Evolutionary conservation across 352 stramenopile genomes (phyloP), one percentile per base, ranked within the genome.

Genomic region (Phytophthora ohioensis): DNA sequence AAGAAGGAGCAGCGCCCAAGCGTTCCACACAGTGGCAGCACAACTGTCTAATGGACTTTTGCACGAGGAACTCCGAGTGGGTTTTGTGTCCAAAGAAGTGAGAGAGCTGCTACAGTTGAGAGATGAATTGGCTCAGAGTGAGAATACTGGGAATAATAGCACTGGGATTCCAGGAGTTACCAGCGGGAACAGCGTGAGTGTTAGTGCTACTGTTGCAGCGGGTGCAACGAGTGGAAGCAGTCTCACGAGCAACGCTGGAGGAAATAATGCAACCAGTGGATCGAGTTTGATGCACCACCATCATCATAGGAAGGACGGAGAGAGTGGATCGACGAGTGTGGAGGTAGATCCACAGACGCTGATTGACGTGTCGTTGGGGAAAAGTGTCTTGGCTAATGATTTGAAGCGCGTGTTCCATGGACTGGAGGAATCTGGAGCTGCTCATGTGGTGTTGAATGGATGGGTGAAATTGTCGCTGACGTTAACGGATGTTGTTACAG

Each of bases 401-500:
- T 64, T 97, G 42, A 95, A 97, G 69, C 73, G 79, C 15, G 85
- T 97, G 3, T 97, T 90, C 66, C 87, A 97, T 61, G 89, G 88
- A 5, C 70, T 97, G 3, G 77, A 93, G 52, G 90, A 95, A 56
- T 74, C 76, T 48, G 90, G 88, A 32, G 80, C 75, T 15, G 88
- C 85, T 7, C 90, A 97, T 51, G 85, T 97, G 1, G 84, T 93
- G 17, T 59, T 97, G 35, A 97, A 97, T 66, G 81, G 84, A 42
- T 97, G 90, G 88, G 84, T 97, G 15, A 93, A 94, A 67, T 76
- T 97, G 15, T 95, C 90, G 34, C 73, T 97, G 32, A 94, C 90
- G 12, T 76, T 97, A 8, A 84, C 82, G 4, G 85, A 95, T 62
- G 69, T 85, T 27, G 84, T 87, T 1, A 75, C 77, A 11, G 69